These are phyloP conservation scores for Scedosporium boydii DNA, from an alignment of 2,329 filamentous ascomycete genomes.

Conservation along the genomic window DNA sequence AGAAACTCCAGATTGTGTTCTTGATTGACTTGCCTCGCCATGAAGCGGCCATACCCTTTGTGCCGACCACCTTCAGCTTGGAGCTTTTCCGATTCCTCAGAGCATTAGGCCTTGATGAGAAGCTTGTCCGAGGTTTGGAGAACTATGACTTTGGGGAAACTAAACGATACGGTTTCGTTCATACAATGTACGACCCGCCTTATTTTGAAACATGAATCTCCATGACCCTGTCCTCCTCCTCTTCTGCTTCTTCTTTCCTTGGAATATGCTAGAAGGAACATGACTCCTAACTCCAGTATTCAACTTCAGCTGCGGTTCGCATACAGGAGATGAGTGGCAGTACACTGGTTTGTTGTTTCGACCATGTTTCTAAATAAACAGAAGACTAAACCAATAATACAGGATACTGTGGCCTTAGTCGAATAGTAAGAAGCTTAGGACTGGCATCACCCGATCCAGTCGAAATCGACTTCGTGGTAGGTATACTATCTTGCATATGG, in stretches of 20 bases:
- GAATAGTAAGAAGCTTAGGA: slow-evolving; percentile 54
- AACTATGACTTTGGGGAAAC: slow-evolving; percentile 79
- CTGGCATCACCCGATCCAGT: slow-evolving; percentile 45
- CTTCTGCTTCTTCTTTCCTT: slow-evolving; percentile 7
- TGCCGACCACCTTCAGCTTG: slow-evolving; percentile 47
- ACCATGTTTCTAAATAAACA: no score
- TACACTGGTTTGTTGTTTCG: slow-evolving; percentile 25
- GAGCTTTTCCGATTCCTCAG: slow-evolving; percentile 63
- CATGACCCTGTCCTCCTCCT: neutral
- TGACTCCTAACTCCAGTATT: slow-evolving; percentile 11
- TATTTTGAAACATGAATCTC: neutral
- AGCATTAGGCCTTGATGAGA: slow-evolving; percentile 54
- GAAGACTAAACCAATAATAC: neutral
- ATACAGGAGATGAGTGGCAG: slow-evolving; percentile 34
- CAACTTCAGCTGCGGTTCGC: slow-evolving; percentile 41
- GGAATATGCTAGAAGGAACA: neutral
- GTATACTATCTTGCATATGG: slow-evolving; percentile 16
- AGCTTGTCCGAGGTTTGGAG: slow-evolving; percentile 56
- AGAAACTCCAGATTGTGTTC: slow-evolving; percentile 56
- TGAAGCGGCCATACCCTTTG: slow-evolving; percentile 10
- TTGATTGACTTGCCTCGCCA: slow-evolving; percentile 76
- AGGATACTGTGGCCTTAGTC: slow-evolving; percentile 69
- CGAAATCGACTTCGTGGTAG: slow-evolving; percentile 64
- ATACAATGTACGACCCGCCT: slow-evolving; percentile 59
- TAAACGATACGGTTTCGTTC: slow-evolving; percentile 65